Percentiles rank a stretch among this genome's conserved stretches.
Conservation (phyloP, 768 basidiomycete species). For the Coprinopsis strossmayeri region DNA sequence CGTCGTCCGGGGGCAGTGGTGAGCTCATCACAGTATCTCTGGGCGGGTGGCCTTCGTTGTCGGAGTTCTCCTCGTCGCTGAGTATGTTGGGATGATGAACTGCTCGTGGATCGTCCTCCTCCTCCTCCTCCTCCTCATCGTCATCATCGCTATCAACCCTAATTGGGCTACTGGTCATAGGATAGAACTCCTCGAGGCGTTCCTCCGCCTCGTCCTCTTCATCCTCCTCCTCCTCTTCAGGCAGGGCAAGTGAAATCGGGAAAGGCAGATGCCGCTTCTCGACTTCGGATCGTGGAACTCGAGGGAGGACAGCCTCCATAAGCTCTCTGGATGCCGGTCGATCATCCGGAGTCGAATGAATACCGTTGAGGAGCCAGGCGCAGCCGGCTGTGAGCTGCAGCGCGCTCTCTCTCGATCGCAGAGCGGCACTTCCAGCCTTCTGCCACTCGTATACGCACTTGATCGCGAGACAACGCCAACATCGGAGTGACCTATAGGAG, state of each 20-base stretch:
- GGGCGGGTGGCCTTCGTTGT: too few species aligned
- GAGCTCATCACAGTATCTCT: too few species aligned
- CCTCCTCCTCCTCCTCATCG: too few species aligned
- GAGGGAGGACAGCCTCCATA: constrained; percentile 12
- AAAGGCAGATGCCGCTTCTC: background rate
- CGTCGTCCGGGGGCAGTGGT: too few species aligned
- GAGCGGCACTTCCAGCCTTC: background rate
- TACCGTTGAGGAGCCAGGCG: constrained; percentile 12
- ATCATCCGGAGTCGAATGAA: constrained; percentile 14
- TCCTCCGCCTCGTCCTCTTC: too few species aligned
- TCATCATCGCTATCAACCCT: too few species aligned
- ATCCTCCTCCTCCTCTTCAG: background rate
- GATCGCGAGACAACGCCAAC: background rate
- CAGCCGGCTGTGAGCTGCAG: constrained; percentile 14
- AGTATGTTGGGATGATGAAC: too few species aligned
- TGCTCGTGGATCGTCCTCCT: too few species aligned
- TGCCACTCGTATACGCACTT: constrained; percentile 5
- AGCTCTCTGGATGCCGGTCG: constrained; percentile 12
- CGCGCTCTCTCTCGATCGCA: background rate
- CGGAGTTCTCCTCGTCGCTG: too few species aligned
- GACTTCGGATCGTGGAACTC: background rate
- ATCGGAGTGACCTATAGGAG: constrained; percentile 1
- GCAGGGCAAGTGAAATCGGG: background rate
- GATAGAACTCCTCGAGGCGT: too few species aligned
- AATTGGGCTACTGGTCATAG: too few species aligned